Base-by-base conservation (phyloP, 2,329 filamentous ascomycete genomes). In the Exophiala bonariae region DNA sequence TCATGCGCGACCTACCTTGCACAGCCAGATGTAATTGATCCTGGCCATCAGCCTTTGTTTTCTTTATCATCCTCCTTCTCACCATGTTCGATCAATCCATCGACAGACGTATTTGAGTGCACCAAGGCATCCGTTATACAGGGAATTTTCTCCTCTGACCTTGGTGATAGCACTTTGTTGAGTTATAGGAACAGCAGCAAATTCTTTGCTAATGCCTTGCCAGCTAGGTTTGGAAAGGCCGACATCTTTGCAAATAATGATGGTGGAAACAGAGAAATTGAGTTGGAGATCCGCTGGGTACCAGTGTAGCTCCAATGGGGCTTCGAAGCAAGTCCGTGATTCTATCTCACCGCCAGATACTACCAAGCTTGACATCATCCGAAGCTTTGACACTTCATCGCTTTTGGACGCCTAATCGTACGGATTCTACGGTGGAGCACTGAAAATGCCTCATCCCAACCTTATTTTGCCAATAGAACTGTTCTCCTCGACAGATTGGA, bases 1-100 rank as follows among this genome's bases (percentile, higher is more conserved):
- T 85, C 83, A 0, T 87, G 84, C 60, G 85, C 85, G 1, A 85
- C 79, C 0, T 85, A 81, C 62, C 80, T 75, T 0, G 80, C 81
- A 3, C 66, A 75, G 3, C 49, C 71, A 6, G 52, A 59, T 22
- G 50, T 55, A 7, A 58, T 56, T 13, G 47, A 67, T 35, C 61
- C 61, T 10, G 76, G 75, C 33, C 45, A 57, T 20, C 16, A 34
- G 4, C 40, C 54, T n/a, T 34, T 55, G 11, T 81, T 82, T 67
- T 82, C 78, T 0, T 65, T 85, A 10, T 71, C 66, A 38, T 80
- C 78, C 10, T 79, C 75, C 37, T 83, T 82, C 60, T 81, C 81
- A 5, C 65, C 63, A 11, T 87, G 84, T 55, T 77, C 74, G 1
- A 71, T 86, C 36, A 68, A 75, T 3, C 44, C 41, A 2, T 16